These are phyloP conservation scores for Bidens hawaiensis DNA, from an alignment of 140 eudicot species.

Conservation along the genomic window DNA sequence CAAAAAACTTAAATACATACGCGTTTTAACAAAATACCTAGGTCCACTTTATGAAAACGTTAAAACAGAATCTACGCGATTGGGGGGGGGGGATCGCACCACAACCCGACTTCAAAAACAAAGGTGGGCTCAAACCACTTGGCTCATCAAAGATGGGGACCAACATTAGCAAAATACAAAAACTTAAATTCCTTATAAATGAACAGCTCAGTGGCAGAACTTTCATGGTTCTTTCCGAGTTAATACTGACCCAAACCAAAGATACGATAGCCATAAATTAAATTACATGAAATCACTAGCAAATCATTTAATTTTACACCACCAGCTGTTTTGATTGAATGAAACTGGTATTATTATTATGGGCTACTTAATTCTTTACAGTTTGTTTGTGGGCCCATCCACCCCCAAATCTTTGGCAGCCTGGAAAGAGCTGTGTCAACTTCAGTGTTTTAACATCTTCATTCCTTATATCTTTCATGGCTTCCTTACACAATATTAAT, in stretches of 20 bases:
- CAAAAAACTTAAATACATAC: no score
- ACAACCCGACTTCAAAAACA: background rate
- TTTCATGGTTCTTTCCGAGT: slow-evolving; percentile 38
- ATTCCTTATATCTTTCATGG: slow-evolving; percentile 19
- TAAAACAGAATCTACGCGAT: background rate
- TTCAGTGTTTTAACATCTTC: slow-evolving; percentile 36
- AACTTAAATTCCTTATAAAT: background rate
- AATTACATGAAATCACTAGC: slow-evolving; percentile 12
- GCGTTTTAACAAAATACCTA: no score
- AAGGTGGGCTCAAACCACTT: background rate
- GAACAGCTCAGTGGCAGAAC: slow-evolving; percentile 27
- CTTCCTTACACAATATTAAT: slow-evolving; percentile 20
- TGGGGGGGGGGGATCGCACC: no score
- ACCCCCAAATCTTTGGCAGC: slow-evolving; percentile 74
- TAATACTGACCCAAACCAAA: slow-evolving; percentile 4
- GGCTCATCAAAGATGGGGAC: background rate
- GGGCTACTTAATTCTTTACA: slow-evolving; percentile 27
- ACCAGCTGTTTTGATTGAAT: slow-evolving; percentile 30
- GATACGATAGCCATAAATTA: slow-evolving; percentile 9
- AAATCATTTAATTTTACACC: slow-evolving; percentile 22
- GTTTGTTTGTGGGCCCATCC: slow-evolving; percentile 47
- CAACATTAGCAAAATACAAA: background rate
- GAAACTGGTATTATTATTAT: slow-evolving; percentile 17
- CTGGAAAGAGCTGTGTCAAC: slow-evolving; percentile 75
- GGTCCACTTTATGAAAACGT: no score